Evolutionary conservation across 2,329 filamentous ascomycete species (phyloP), one percentile per base, ranked within the genome.

Genomic region (Xylariales sp.): DNA sequence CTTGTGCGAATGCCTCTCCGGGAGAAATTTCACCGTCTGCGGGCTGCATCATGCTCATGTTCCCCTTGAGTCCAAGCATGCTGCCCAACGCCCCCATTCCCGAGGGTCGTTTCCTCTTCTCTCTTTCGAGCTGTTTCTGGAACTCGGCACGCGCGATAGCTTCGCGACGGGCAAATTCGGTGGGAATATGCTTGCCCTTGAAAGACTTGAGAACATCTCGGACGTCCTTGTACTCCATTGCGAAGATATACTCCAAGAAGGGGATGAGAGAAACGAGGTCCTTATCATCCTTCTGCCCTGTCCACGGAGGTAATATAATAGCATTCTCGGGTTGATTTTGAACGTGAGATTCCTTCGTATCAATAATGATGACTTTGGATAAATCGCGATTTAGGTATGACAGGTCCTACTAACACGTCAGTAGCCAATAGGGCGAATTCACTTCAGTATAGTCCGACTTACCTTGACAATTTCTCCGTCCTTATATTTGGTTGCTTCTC

Each of bases 391-490:
- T 99, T 56, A 99, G 89, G 82, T 97, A 98, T 2, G 94, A 94
- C n/a, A 99, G 89, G 78, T 99, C 96, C 93, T 97, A 77, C 72
- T 28, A 56, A 1, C 16, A 41, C 28, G 62, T 64, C 45, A 61
- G 23, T 53, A 10, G 3, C 28, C n/a, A 3, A 23, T 23, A 58
- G 9, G 36, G 4, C 0, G 6, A 16, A 34, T 50, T 9, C 16
- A 45, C 6, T 4, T 54, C n/a, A 18, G 5, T 9, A 61, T n/a
- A 28, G 12, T 23, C 48, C 10, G 57, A 71, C 83, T 71, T 82
- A 94, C 93, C 90, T 99, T 99, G 81, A 99, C 88, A 76, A 98
- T 94, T 81, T 97, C 93, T 71, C 96, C 96, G 71, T 97, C 92
- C 81, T 97, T 92, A 80, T 97, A 99, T 76, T 94, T 93, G 68